Evolutionary conservation across 306 rosid genomes (phyloP).

Genomic region (Prunus persica): DNA sequence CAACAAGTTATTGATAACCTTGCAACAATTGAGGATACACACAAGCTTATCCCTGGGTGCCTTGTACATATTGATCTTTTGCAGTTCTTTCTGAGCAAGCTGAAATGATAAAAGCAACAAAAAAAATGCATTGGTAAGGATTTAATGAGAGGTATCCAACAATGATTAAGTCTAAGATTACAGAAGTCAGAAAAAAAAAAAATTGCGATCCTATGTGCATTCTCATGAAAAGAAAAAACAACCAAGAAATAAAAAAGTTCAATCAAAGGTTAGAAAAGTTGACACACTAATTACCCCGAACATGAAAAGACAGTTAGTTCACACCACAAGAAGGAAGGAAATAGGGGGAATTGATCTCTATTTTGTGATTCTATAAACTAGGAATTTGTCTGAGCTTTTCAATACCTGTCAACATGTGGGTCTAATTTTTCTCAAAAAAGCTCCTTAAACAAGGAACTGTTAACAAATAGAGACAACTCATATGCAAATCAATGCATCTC

Average conservation of each 20-base stretch:
- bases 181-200: neutral
- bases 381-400: neutral
- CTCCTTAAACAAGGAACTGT: neutral
- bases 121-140: conserved; percentile 22
- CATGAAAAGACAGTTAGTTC: neutral
- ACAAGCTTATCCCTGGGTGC: conserved; percentile 98
- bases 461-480: neutral
- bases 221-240: neutral
- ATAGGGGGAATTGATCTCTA: neutral
- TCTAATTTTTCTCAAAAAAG: neutral
- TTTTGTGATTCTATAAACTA: neutral
- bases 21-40: conserved; percentile 92
- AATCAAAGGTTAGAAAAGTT: neutral
- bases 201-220: neutral
- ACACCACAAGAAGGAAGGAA: neutral
- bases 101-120: conserved; percentile 36
- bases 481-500: neutral
- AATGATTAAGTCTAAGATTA: neutral
- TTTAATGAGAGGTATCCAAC: conserved; percentile 5
- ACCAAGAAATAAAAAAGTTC: neutral
- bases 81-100: conserved; percentile 98
- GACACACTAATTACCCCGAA: neutral
- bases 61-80: conserved; percentile 95
- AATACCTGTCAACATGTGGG: neutral
- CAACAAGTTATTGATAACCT: conserved; percentile 87